Evolutionary conservation across 176 grass and related monocot genomes (phyloP), one percentile per base, ranked within the genome.

Genomic region (Rhynchospora pubera): DNA sequence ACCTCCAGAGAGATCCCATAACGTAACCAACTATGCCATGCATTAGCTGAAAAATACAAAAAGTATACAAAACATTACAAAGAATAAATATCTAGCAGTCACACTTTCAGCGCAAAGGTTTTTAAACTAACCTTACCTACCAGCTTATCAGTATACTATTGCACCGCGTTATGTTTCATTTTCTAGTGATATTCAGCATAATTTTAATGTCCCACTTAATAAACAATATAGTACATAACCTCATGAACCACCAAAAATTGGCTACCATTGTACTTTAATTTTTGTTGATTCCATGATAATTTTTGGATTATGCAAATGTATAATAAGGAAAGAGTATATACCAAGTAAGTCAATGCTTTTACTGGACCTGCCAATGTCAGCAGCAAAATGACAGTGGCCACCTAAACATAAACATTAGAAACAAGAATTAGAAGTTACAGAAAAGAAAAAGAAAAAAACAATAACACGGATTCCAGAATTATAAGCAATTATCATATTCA

Each of bases 1-100:
- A 97, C 94, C 94, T 94, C 94, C 94, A 97, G 60, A 94, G 85
- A 84, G 90, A 86, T 80, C 94, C 94, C 87, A 97, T 94, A 65
- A 85, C 87, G 15, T 94, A 84, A 91, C 92, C 94, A 88, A 97
- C 92, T 77, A 93, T 70, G 64, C 94, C 94, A 83, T 97, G 92
- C 90, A 94, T 92, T 64, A 97, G 88, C 94, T 97, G 88, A 79
- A 94, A 70, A 83, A 79, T 73, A 71, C 65, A 7, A 83, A 56
- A 28, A 16, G 23, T 32, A 83, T 16, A 83, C 76, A 30, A 60
- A 62, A 83, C 46, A 28, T 67, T 47, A 81, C 2, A 22, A 68
- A 81, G 51, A 67, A 18, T 15, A 83, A 39, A 55, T 26, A 72
- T 74, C 47, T 34, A 74, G 71, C 22, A 53, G 47, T 26, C 22